Evolutionary conservation across 2,329 filamentous ascomycete genomes (phyloP).

Genomic region (Thelonectria discophora): DNA sequence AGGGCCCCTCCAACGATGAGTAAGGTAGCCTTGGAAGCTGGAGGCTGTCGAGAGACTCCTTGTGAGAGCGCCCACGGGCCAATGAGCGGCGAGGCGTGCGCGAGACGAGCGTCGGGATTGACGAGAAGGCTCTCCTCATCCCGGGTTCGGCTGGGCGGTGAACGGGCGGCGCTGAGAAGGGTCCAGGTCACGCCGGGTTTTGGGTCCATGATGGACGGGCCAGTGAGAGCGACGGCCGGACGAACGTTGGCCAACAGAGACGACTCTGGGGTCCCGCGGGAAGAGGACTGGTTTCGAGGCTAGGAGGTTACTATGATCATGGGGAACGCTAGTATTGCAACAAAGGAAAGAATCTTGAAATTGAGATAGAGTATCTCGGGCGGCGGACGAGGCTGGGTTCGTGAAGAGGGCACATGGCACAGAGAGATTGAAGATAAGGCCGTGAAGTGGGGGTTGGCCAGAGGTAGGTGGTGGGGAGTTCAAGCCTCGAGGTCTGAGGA

Average conservation of each 20-base stretch:
- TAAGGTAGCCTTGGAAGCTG: slow-evolving; percentile 4
- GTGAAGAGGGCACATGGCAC: not conserved
- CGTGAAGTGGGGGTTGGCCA: not conserved
- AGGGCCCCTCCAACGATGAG: not conserved
- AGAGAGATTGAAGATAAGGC: not conserved
- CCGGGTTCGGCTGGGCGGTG: slow-evolving; percentile 13
- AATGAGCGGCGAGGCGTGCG: slow-evolving; percentile 33
- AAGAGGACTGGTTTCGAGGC: not conserved
- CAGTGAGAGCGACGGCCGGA: slow-evolving; percentile 9
- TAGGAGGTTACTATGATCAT: slow-evolving; percentile 12
- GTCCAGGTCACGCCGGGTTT: slow-evolving; percentile 9
- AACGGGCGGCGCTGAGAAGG: slow-evolving; percentile 11
- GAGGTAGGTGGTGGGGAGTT: not conserved
- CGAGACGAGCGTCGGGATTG: slow-evolving; percentile 32
- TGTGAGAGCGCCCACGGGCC: slow-evolving; percentile 19
- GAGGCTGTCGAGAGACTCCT: not conserved
- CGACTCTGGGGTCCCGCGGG: slow-evolving; percentile 9
- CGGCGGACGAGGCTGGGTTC: not conserved
- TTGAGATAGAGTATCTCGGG: not conserved
- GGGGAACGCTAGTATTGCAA: not conserved
- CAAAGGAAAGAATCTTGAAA: not conserved
- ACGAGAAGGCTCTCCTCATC: slow-evolving; percentile 21
- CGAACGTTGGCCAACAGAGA: slow-evolving; percentile 21
- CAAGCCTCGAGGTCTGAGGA: not conserved
- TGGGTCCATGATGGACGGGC: not conserved